Evolutionary conservation across 1,284 basidiomycete genomes (phyloP).

Genomic region (Boletus subluridellus): DNA sequence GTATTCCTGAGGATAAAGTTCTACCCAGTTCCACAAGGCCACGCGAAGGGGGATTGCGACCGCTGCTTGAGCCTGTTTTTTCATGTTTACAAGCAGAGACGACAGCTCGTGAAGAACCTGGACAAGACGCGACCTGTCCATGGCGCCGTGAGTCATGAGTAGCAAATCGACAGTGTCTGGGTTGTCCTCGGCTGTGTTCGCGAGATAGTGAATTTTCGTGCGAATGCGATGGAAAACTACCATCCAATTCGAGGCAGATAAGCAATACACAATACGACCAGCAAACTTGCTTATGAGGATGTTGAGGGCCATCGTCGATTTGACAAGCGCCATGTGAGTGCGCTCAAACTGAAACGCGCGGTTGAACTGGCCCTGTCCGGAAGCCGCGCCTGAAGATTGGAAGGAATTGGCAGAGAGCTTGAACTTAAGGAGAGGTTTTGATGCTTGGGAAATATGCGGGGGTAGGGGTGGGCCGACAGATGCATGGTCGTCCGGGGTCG

Average conservation of each 20-base stretch:
- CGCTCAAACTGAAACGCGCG: conserved; percentile 58
- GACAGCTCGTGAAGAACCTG: conserved; percentile 77
- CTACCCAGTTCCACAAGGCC: conserved; percentile 92
- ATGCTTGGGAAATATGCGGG: conserved; percentile 31
- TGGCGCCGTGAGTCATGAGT: conserved; percentile 67
- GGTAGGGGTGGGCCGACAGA: conserved; percentile 29
- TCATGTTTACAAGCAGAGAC: conserved; percentile 81
- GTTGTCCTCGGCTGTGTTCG: conserved; percentile 49
- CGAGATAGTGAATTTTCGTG: conserved; percentile 66
- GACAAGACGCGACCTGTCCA: conserved; percentile 63
- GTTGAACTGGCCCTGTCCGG: conserved; percentile 22
- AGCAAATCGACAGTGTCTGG: conserved; percentile 71
- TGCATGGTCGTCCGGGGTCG: conserved; percentile 22
- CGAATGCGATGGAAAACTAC: conserved; percentile 75
- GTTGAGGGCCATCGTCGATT: conserved; percentile 55
- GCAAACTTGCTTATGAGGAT: conserved; percentile 63
- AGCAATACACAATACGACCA: conserved; percentile 80
- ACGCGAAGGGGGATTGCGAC: conserved; percentile 73
- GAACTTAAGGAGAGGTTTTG: conserved; percentile 31
- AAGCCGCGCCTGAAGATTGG: conserved; percentile 26
- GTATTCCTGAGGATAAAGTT: conserved; percentile 78
- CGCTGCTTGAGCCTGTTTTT: conserved; percentile 68
- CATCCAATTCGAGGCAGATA: conserved; percentile 89
- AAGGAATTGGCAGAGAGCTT: conserved; percentile 36
- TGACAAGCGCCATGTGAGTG: conserved; percentile 62